phyloP scores from a whole-genome alignment of 169 alveolate genomes.

The Amoebophrya sp. region DNA sequence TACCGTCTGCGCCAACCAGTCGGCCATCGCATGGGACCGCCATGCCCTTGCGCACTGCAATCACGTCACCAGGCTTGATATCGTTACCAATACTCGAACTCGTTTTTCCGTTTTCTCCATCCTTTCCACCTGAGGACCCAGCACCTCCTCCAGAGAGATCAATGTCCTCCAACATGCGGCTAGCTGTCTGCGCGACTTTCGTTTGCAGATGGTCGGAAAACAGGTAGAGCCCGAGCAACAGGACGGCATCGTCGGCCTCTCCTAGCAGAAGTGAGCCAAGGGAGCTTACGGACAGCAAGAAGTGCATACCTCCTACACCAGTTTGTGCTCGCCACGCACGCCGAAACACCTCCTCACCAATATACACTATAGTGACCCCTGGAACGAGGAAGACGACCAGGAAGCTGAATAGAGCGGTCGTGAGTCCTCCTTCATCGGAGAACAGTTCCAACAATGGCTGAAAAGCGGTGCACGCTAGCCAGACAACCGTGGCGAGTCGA shows the following conservation, averaged over 20 bases:
- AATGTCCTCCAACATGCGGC: not conserved
- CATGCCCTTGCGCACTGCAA: not conserved
- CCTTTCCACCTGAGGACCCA: not conserved
- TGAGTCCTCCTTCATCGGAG: no score
- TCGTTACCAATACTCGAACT: not conserved
- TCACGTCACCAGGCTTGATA: no score
- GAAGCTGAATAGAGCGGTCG: no score
- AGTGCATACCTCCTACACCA: not conserved
- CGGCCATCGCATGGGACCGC: constrained; percentile 8
- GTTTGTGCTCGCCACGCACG: no score
- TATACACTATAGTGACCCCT: no score
- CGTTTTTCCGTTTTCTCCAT: not conserved
- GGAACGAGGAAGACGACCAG: no score
- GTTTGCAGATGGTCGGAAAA: not conserved
- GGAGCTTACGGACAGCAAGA: not conserved
- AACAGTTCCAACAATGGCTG: no score
- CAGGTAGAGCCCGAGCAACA: not conserved
- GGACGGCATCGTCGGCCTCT: not conserved
- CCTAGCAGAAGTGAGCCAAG: not conserved
- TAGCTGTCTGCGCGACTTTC: not conserved
- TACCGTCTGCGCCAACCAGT: no score
- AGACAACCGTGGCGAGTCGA: no score
- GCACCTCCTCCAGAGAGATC: not conserved
- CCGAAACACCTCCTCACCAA: no score
- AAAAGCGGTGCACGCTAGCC: no score